Conservation (phyloP, 2,329 filamentous ascomycete genomes). For the Fusarium sp. region DNA sequence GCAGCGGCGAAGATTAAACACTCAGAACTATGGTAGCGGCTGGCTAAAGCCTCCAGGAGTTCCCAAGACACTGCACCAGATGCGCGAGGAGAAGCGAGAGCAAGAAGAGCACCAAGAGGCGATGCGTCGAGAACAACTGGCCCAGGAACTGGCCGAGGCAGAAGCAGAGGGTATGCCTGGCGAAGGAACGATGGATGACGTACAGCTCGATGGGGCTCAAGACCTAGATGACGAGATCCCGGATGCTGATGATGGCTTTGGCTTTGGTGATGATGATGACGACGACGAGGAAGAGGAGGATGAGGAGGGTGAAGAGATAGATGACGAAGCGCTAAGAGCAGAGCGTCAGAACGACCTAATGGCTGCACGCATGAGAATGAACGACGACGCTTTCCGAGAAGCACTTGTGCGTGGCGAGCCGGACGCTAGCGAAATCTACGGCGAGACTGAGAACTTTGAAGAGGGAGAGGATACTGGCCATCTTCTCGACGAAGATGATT, state of each 20-base stretch:
- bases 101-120: constrained; percentile 84
- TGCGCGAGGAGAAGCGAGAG: constrained; percentile 89
- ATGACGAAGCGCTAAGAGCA: constrained; percentile 53
- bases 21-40: constrained; percentile 84
- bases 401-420: constrained; percentile 62
- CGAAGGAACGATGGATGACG: constrained; percentile 61
- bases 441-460: constrained; percentile 62
- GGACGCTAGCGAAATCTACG: constrained; percentile 60
- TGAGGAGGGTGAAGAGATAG: constrained; percentile 52
- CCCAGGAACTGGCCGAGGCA: constrained; percentile 77
- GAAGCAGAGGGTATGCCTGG: constrained; percentile 57
- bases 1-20: constrained; percentile 78
- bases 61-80: constrained; percentile 86
- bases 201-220: constrained; percentile 62
- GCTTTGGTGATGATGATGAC: constrained; percentile 56
- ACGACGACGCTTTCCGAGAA: constrained; percentile 70
- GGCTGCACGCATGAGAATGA: constrained; percentile 61
- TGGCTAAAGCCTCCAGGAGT: constrained; percentile 94
- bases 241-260: constrained; percentile 67
- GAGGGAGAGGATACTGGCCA: constrained; percentile 65
- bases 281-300: constrained; percentile 55
- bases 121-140: constrained; percentile 73
- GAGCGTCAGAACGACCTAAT: constrained; percentile 60
- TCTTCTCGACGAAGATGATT: constrained; percentile 71
- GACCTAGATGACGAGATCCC: constrained; percentile 80